A percentile compares a stretch with the other conserved stretches of the same genome.
These are phyloP conservation scores for Rhodotorula mucilaginosa DNA, from an alignment of 1,284 basidiomycete genomes.

Conservation along the genomic window DNA sequence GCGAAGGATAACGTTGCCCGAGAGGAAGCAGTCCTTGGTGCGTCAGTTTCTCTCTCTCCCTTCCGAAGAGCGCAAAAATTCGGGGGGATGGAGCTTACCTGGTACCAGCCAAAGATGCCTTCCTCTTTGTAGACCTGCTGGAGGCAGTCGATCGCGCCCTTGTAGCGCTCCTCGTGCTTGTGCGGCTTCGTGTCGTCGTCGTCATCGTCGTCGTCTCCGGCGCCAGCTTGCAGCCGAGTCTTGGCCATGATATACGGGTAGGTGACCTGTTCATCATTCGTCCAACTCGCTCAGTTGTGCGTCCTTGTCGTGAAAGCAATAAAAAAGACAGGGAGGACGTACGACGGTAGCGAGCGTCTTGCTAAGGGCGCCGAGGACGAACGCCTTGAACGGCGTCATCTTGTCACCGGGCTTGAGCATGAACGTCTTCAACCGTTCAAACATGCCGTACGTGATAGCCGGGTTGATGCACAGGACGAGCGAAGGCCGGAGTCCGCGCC, in stretches of 20 bases:
- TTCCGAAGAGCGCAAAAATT: not conserved
- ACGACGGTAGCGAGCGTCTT: constrained; percentile 95
- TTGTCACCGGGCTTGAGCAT: constrained; percentile 57
- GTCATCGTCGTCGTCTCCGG: constrained; percentile 34
- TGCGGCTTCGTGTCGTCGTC: constrained; percentile 19
- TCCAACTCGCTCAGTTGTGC: not conserved
- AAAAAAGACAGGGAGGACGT: constrained; percentile 48
- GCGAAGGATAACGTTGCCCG: not conserved
- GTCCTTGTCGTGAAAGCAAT: not conserved
- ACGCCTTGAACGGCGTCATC: constrained; percentile 75
- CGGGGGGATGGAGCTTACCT: constrained; percentile 48
- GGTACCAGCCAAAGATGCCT: constrained; percentile 83
- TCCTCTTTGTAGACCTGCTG: constrained; percentile 64
- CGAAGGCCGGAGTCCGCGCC: constrained; percentile 89
- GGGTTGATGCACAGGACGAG: constrained; percentile 91
- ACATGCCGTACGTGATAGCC: constrained; percentile 96
- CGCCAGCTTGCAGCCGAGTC: constrained; percentile 82
- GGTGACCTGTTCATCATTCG: constrained; percentile 61
- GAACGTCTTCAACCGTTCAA: constrained; percentile 79
- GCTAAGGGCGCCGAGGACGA: constrained; percentile 85
- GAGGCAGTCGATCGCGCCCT: constrained; percentile 75
- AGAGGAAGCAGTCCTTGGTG: not conserved
- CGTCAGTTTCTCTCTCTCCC: no score
- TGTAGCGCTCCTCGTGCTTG: constrained; percentile 53
- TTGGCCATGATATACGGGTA: constrained; percentile 92